Evolutionary conservation across 2,329 filamentous ascomycete species (phyloP).

Genomic region (Sordariomycetes sp.): DNA sequence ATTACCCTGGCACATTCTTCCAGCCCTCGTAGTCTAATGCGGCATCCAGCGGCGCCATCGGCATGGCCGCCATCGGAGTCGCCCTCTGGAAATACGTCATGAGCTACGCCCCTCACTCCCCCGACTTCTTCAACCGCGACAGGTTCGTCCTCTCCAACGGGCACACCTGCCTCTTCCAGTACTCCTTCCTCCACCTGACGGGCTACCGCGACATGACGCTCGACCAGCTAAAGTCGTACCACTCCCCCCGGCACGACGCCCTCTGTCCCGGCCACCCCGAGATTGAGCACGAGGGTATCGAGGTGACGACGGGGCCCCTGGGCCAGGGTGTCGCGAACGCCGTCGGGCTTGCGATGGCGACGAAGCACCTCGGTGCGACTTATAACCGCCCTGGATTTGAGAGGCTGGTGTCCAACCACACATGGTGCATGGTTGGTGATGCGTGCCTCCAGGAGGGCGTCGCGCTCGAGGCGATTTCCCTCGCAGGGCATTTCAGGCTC

Average conservation of each 20-base stretch:
- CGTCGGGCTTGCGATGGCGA: constrained; percentile 92
- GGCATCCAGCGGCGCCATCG: constrained; percentile 29
- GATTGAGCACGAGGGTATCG: constrained; percentile 88
- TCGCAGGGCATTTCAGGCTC: constrained; percentile 91
- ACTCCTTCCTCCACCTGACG: constrained; percentile 93
- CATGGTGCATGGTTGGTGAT: constrained; percentile 93
- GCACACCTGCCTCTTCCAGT: constrained; percentile 98
- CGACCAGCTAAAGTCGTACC: constrained; percentile 92
- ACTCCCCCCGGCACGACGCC: constrained; percentile 44
- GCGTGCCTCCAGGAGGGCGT: constrained; percentile 98
- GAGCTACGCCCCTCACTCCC: constrained; percentile 99
- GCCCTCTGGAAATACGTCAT: constrained; percentile 98
- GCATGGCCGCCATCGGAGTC: constrained; percentile 88
- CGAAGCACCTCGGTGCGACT: constrained; percentile 76
- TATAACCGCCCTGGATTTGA: constrained; percentile 97
- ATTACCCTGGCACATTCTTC: neutral
- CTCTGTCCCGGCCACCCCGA: constrained; percentile 96
- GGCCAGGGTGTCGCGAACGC: constrained; percentile 96
- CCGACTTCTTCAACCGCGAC: constrained; percentile 92
- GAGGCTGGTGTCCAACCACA: constrained; percentile 85
- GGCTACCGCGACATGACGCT: constrained; percentile 79
- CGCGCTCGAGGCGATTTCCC: constrained; percentile 80
- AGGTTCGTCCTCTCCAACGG: constrained; percentile 99
- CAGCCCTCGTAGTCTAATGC: neutral
- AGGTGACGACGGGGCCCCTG: constrained; percentile 95